These are phyloP conservation scores for Adiantum capillusveneris DNA, from an alignment of 75 land plant genomes.

Conservation along the genomic window DNA sequence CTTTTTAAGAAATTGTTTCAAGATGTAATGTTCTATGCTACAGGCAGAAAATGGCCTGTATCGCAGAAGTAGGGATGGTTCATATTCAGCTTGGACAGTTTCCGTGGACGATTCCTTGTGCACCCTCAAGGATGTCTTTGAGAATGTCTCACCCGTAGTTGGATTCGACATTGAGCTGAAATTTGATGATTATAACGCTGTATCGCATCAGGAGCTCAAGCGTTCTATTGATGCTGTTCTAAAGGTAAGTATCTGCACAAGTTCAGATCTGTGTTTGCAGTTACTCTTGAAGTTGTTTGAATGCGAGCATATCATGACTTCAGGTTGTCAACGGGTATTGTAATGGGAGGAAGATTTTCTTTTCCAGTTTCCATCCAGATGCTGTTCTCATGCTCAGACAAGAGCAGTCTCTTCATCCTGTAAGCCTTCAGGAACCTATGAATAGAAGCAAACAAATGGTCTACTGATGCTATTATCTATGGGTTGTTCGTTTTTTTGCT, in stretches of 20 bases:
- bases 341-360: constrained; percentile 51
- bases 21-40: too few species aligned
- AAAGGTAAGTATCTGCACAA: too few species aligned
- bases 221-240: constrained; percentile 45
- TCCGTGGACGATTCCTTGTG: constrained; percentile 64
- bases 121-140: constrained; percentile 68
- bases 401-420: constrained; percentile 59
- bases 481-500: too few species aligned
- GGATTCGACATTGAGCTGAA: constrained; percentile 92
- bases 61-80: constrained; percentile 53
- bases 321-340: constrained; percentile 52
- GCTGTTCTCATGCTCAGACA: constrained; percentile 55
- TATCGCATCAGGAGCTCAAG: constrained; percentile 39
- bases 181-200: constrained; percentile 53
- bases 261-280: too few species aligned
- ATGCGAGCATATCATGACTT: too few species aligned
- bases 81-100: constrained; percentile 48
- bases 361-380: constrained; percentile 90
- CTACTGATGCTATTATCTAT: too few species aligned
- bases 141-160: constrained; percentile 47
- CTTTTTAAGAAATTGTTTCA: too few species aligned
- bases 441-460: too few species aligned
- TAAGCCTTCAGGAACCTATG: constrained; percentile 23
- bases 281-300: too few species aligned
- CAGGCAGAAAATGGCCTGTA: constrained; percentile 55